phyloP scores from a whole-genome alignment of 805 yeast species.

The Millerozyma miso region DNA sequence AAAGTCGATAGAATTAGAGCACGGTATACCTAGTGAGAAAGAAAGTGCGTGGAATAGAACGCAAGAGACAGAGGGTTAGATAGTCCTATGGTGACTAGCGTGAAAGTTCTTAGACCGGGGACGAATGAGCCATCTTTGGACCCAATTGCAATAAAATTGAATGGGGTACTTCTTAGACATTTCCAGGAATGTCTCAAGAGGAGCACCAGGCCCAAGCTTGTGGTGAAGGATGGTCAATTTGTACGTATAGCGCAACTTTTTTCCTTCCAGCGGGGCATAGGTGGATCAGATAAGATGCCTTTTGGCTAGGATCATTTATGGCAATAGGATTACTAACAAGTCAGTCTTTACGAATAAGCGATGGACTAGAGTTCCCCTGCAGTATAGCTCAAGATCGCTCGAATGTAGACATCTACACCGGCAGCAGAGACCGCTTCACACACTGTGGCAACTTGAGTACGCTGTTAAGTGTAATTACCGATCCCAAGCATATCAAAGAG shows the following conservation, averaged over 20 bases:
- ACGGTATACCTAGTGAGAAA: background rate
- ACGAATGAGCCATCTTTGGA: background rate
- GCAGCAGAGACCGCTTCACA: slow-evolving; percentile 7
- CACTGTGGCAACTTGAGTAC: slow-evolving; percentile 30
- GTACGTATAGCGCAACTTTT: slow-evolving; percentile 19
- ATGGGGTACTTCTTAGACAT: slow-evolving; percentile 22
- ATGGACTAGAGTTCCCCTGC: slow-evolving; percentile 28
- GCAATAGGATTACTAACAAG: slow-evolving; percentile 14
- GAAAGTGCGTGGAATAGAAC: background rate
- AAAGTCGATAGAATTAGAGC: too few relatives aligned
- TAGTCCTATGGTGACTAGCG: background rate
- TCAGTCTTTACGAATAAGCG: slow-evolving; percentile 27
- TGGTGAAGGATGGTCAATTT: slow-evolving; percentile 34
- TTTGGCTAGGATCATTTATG: background rate
- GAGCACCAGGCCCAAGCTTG: slow-evolving; percentile 23
- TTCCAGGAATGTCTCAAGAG: slow-evolving; percentile 15
- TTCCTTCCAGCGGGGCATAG: too few relatives aligned
- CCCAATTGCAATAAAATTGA: slow-evolving; percentile 27
- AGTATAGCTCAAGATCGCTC: slow-evolving; percentile 29
- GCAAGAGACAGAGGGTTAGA: background rate
- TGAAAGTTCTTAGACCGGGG: background rate
- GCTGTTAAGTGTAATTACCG: slow-evolving; percentile 29
- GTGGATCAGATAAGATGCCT: background rate
- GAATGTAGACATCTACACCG: slow-evolving; percentile 31
- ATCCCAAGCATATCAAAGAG: slow-evolving; percentile 24